Base-by-base conservation (phyloP, 257 asterid genomes). In the Dorcoceras hygrometricum region DNA sequence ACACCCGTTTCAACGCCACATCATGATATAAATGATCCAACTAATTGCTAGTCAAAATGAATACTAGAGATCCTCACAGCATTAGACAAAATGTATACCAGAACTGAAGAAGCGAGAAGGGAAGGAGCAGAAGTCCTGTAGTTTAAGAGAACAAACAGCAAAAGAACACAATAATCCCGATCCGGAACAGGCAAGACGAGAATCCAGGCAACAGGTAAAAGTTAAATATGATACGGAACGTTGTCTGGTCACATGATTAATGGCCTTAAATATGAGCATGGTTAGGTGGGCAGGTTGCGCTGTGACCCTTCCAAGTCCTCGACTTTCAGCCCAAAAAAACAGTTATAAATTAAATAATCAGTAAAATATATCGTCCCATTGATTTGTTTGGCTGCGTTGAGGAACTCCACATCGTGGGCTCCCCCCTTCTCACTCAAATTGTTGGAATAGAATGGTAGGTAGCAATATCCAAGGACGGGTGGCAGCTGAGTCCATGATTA, bases 211-310 rank as follows among this genome's bases (percentile, higher is more conserved):
- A 5, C 53, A 56, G 69, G 65, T 64, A 31, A 51, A 26, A 12
- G 48, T 65, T 39, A 54, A 57, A 70, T 56, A 55, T 24, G 65
- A 66, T 64, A 57, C n/a, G 70, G 75, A 54, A 55, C 71, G 43
- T 23, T 63, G 62, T 22, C 61, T 63, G 72, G 61, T 68, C 65
- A 76, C 65, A 31, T 60, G 76, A 85, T 73, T 71, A 82, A 75
- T 43, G 23, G 83, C 14, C 46, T 64, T 89, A 77, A 83, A 84
- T 85, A 82, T 28, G 74, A 71, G 46, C 90, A 80, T 68, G 18
- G 16, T 77, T 85, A 82, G 92, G 84, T 82, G 77, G 79, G 58
- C 19, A 39, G 50, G 18, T 39, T 3, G 50, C 50, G 50, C 50
- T 18, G 50, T 39, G 50, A 10, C 50, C 50, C 50, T 39, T 5